Conservation (phyloP, 768 basidiomycete genomes). For the Astraeus odoratus region DNA sequence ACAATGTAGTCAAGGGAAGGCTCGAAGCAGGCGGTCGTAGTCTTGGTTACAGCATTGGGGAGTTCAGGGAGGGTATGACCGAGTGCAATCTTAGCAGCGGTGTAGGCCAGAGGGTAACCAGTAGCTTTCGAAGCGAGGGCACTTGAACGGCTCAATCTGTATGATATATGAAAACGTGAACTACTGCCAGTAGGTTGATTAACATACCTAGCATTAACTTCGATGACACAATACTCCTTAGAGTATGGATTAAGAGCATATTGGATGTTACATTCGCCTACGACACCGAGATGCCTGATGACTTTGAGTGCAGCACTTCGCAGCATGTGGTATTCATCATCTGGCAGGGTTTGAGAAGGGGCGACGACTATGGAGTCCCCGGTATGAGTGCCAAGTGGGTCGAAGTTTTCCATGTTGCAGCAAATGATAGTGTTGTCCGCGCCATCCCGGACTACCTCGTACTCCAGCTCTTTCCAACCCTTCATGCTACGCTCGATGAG, state of each 20-base stretch:
- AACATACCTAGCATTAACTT: constrained; percentile 41
- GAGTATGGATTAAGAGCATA: constrained; percentile 95
- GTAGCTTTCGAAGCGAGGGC: constrained; percentile 98
- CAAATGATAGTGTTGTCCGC: constrained; percentile 99
- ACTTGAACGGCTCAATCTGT: constrained; percentile 96
- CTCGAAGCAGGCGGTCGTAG: constrained; percentile 96
- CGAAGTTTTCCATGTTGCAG: constrained; percentile 99
- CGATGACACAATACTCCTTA: constrained; percentile 97
- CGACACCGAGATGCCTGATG: constrained; percentile 94
- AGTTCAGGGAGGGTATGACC: constrained; percentile 97
- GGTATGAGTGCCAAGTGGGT: constrained; percentile 96
- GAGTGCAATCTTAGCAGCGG: constrained; percentile 95
- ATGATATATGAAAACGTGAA: constrained; percentile 28
- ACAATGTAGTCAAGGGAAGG: constrained; percentile 96
- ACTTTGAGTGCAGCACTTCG: constrained; percentile 97
- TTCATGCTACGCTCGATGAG: constrained; percentile 98
- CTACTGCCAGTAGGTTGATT: constrained; percentile 1
- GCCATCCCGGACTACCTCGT: constrained; percentile 96
- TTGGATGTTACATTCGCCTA: constrained; percentile 99
- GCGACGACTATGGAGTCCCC: constrained; percentile 98
- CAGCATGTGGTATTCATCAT: constrained; percentile 99
- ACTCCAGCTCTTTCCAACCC: constrained; percentile 99
- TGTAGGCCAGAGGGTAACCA: constrained; percentile 96
- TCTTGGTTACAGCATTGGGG: constrained; percentile 94
- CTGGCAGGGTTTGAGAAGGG: constrained; percentile 97